Evolutionary conservation across 1,139 yeast genomes (phyloP), one percentile per base, ranked within the genome.

Genomic region (Nadsonia starkeyi-henricii): DNA sequence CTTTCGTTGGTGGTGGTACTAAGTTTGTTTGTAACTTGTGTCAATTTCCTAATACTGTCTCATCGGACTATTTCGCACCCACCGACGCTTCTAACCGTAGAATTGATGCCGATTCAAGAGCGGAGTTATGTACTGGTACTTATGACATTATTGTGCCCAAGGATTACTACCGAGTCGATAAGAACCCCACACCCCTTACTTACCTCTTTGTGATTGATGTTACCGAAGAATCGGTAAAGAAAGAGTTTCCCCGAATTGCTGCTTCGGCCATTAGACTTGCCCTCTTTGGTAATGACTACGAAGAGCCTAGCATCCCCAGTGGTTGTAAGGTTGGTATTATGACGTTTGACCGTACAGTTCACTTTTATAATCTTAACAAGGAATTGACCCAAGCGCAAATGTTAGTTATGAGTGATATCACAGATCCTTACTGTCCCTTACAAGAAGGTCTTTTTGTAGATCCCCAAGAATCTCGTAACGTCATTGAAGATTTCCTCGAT

Each of bases 21-120:
- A 71, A 69, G 52, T 84, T 85, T 64, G 72, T 78, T 23, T 91
- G 99, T 69, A 91, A 91, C 64, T 77, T 91, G 59, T 91, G 99
- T 67, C 81, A 79, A 53, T 85, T 84, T 57, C 76, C 86, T 50
- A 84, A 82, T 58, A 69, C 71, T 5, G 79, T 84, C 9, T 86
- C 95, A 0, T 63, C 66, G 8, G 88, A 81, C 45, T 86, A 88
- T 58, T 68, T 53, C 52, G 73, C 85, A 42, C 78, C 84, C 47
- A 65, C 82, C 9, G 88, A 82, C 58, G 69, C 71, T 2, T 65
- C 73, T 21, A 73, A 73, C 47, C 69, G 80, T 51, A 70, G 89
- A 54, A 67, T 77, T 17, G 95, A 86, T 63, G 72, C 76, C 58
- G 69, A 68, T 42, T 66, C 70, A 28, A 75, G 88, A 47, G 91